A percentile compares a stretch with the other conserved stretches of the same genome.
These are phyloP conservation scores for Blepharisma japonicum DNA, from an alignment of 73 alveolate genomes.

Conservation along the genomic window DNA sequence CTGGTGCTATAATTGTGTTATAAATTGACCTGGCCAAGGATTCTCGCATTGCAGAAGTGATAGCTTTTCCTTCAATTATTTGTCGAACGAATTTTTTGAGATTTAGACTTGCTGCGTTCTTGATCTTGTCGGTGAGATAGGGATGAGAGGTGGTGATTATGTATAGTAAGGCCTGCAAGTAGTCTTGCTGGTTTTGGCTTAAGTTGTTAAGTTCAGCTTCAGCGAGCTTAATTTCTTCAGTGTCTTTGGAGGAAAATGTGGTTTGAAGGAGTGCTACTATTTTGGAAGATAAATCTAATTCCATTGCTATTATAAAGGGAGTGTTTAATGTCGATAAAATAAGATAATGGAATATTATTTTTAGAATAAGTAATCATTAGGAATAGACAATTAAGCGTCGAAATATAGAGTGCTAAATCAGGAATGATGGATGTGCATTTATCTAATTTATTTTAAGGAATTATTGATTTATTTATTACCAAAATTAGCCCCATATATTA, in stretches of 20 bases:
- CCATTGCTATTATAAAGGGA: not conserved
- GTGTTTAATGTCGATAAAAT: no score
- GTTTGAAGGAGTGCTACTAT: not conserved
- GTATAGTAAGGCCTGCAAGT: conserved; percentile 1
- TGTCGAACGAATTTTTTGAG: conserved; percentile 21
- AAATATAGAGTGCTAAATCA: no score
- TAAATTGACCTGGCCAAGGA: not conserved
- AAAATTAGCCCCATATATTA: no score
- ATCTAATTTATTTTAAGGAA: no score
- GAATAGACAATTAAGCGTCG: no score
- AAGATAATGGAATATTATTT: no score
- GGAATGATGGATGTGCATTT: no score
- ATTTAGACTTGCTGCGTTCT: not conserved
- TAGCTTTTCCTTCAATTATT: conserved; percentile 12
- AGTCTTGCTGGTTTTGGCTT: not conserved
- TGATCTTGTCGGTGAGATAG: not conserved
- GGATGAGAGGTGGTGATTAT: not conserved
- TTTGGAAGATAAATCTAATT: not conserved
- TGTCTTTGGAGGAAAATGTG: not conserved
- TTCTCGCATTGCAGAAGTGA: not conserved
- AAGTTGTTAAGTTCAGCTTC: not conserved
- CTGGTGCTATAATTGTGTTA: not conserved
- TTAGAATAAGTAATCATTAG: no score
- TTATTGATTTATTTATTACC: no score
- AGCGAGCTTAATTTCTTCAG: not conserved